These are phyloP conservation scores for Centrapalus pauciflorus DNA, from an alignment of 129 eudicot genomes.

Conservation along the genomic window DNA sequence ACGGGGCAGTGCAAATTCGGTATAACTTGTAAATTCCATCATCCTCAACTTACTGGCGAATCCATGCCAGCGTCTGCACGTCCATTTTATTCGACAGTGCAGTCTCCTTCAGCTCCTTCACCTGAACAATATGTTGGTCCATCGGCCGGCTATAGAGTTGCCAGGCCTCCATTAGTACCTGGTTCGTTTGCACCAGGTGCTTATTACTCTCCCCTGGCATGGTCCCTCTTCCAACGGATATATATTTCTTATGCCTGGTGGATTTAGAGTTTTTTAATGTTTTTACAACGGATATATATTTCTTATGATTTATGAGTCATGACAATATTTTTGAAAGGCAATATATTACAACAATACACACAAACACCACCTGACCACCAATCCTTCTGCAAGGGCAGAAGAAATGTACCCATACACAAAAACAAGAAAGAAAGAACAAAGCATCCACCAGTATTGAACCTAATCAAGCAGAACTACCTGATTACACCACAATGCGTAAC, in stretches of 20 bases:
- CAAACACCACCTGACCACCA: no score
- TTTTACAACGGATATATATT: no score
- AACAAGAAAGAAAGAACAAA: no score
- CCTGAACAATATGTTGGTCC: constrained; percentile 59
- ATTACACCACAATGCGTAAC: no score
- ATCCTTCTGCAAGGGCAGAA: no score
- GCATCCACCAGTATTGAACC: no score
- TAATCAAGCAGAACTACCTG: no score
- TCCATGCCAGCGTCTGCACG: constrained; percentile 72
- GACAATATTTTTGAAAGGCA: no score
- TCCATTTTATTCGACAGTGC: constrained; percentile 92
- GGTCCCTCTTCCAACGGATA: constrained; percentile 76
- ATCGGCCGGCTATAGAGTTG: constrained; percentile 53
- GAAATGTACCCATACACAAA: no score
- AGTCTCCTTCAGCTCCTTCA: constrained; percentile 68
- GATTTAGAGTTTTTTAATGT: background rate
- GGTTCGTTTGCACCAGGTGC: constrained; percentile 82
- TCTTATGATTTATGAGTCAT: no score
- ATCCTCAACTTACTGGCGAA: constrained; percentile 77
- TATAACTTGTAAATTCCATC: constrained; percentile 93
- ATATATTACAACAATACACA: no score
- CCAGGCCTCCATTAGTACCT: constrained; percentile 85
- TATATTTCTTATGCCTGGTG: background rate
- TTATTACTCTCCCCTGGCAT: constrained; percentile 84
- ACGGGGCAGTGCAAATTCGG: constrained; percentile 99